Base-by-base conservation (phyloP, 345 rosid species). In the Eucalyptus cloeziana region DNA sequence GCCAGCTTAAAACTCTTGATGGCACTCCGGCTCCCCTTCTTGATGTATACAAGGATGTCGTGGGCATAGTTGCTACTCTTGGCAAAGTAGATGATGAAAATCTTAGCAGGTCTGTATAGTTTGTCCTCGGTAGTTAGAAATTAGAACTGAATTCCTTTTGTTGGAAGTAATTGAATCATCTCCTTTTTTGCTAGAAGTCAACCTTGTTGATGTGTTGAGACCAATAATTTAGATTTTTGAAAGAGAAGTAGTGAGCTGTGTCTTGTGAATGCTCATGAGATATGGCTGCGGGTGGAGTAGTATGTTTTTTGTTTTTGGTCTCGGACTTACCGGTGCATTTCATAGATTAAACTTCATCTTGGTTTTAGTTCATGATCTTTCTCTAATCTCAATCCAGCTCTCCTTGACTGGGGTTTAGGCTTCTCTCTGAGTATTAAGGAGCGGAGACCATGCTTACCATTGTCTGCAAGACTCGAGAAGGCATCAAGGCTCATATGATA, bases 41-140 rank as follows among this genome's bases (percentile, higher is more conserved):
- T 88, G 47, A 87, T 30, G 51, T 92, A 71, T 90, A 92, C 33
- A 94, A 93, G 91, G 97, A 95, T 89, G 93, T 96, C 1, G 87
- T 97, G 49, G 99, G 99, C 40, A 47, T 93, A 90, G 99, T 98
- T 89, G 98, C 97, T 45, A 94, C 94, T 22, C 98, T 96, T 64
- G 99, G 97, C 88, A 94, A 92, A 89, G 95, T 97, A 86, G 94
- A 91, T 85, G 97, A 97, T 91, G 95, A 93, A 86, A 95, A 94
- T 87, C 96, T 98, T 87, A 94, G 95, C 95, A 93, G 95, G 99
- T 95, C 85, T 88, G 95, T 92, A 89, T 86, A 88, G 56, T 87
- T 89, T 62, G 69, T 27, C 69, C 69, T 13, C 69, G 4, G 87
- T 89, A 17, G 85, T 43, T 43, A 43, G 44, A 43, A 43, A 43